Base-by-base conservation (phyloP, 495 filamentous ascomycete species). In the Glutinoglossum americanum region DNA sequence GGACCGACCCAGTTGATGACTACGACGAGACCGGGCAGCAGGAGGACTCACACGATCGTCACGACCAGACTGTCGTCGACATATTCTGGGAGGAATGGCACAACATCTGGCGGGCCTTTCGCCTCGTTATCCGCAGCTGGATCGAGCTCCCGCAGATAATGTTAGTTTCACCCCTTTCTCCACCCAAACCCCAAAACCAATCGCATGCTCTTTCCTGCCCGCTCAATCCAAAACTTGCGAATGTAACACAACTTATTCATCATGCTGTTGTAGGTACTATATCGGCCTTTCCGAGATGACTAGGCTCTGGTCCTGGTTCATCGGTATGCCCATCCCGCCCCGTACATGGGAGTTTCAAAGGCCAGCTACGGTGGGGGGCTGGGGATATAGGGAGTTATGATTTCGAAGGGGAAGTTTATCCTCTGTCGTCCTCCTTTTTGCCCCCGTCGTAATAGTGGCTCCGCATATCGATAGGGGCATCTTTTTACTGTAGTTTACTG, bases 261-360 rank as follows among this genome's bases (percentile, higher is more conserved):
- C 37, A 17, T 39, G 3, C n/a, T 15, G 13, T 10, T 53, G 9
- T 27, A 89, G 84, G 11, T 78, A 71, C 60, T 66, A 77, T 28
- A 83, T 95, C 54, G 27, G 73, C 10, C 60, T 77, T 2, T 63
- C 74, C 0, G 87, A 94, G 66, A 47, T 76, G 4, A 65, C 65
- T 49, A 75, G 89, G 44, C 60, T 84, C 19, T 90, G 81, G 79
- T 75, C 82, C 53, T 85, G 72, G 64, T 95, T 81, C 71, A 69
- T 94, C n/a, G 89, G 89, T 28, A 66, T 87, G 57, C 83, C 87
- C 8, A 78, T 89, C 19, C 70, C 70, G 49, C 81, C 82, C 5
- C 73, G 86, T 60, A 71, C 68, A 11, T 94, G 86, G 85, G 70
- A 72, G 56, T 67, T 89, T 33, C 65, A 73, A 60, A 48, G 44